phyloP scores from a whole-genome alignment of 2,329 filamentous ascomycete genomes.

The Pestalotiopsis fici region DNA sequence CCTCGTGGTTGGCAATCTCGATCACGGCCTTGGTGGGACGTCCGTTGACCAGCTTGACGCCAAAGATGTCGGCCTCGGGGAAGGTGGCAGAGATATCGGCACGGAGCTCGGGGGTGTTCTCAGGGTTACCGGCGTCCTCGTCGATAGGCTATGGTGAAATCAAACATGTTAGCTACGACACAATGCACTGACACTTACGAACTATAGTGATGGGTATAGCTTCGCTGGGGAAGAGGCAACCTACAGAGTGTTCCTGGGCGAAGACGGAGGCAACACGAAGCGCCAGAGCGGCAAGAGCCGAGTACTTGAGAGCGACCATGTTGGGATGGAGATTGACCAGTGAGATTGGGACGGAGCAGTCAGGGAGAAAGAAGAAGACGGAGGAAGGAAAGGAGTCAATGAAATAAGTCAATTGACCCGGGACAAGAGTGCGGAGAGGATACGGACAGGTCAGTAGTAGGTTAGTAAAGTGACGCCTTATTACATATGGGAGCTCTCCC shows the following conservation, averaged over 20 bases:
- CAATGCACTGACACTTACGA: neutral
- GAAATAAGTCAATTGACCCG: neutral
- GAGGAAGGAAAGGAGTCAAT: conserved; percentile 1
- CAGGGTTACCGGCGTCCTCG: conserved; percentile 25
- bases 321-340: conserved; percentile 15
- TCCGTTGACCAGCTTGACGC: conserved; percentile 94
- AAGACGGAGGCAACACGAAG: conserved; percentile 32
- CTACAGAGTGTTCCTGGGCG: conserved; percentile 29
- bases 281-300: conserved; percentile 31
- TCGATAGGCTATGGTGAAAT: conserved; percentile 19
- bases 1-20: conserved; percentile 83
- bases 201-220: neutral
- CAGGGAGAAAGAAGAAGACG: conserved; percentile 5
- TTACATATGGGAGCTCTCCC: neutral
- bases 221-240: conserved; percentile 8
- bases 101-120: conserved; percentile 49
- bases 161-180: conserved; percentile 6
- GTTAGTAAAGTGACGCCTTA: neutral
- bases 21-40: conserved; percentile 81
- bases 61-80: conserved; percentile 80
- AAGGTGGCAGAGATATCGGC: conserved; percentile 66
- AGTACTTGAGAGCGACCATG: conserved; percentile 34
- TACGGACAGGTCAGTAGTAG: too few relatives aligned
- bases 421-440: neutral
- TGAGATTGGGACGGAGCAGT: neutral